A percentile compares a stretch with the other conserved stretches of the same genome.
phyloP scores from a whole-genome alignment of 192 early-diverging fungal species.

The Linderina pennispora region DNA sequence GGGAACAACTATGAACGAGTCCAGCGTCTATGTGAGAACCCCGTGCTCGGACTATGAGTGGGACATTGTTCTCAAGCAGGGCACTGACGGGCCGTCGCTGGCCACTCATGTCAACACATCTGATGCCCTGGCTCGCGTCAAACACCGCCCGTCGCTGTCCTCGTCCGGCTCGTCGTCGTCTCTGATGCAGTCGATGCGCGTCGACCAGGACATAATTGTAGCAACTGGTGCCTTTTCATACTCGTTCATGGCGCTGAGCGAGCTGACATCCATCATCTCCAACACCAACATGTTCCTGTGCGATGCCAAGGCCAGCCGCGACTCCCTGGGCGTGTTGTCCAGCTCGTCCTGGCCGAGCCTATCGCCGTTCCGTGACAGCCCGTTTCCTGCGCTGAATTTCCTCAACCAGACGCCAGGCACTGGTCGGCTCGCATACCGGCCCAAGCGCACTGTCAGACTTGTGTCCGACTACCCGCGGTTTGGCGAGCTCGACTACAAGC shows the following conservation, averaged over 20 bases:
- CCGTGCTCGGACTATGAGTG: constrained; percentile 27
- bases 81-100: constrained; percentile 3
- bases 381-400: background rate
- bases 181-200: constrained; percentile 11
- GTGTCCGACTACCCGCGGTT: constrained; percentile 8
- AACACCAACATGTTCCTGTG: constrained; percentile 35
- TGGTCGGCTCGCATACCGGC: background rate
- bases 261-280: constrained; percentile 38
- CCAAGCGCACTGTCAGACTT: background rate
- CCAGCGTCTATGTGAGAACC: constrained; percentile 2
- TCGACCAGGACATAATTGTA: constrained; percentile 31
- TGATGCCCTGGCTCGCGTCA: constrained; percentile 1
- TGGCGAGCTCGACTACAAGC: constrained; percentile 2
- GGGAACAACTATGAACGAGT: constrained; percentile 6
- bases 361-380: background rate
- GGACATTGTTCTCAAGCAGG: constrained; percentile 35
- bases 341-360: background rate
- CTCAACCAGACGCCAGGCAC: background rate
- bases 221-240: constrained; percentile 44
- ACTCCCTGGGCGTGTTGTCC: background rate
- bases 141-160: constrained; percentile 1
- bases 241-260: constrained; percentile 48
- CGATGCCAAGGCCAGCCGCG: background rate
- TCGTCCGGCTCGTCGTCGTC: background rate
- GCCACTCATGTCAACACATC: constrained; percentile 3